Evolutionary conservation across 2,329 filamentous ascomycete genomes (phyloP).

Genomic region (Neofusicoccum sp.): DNA sequence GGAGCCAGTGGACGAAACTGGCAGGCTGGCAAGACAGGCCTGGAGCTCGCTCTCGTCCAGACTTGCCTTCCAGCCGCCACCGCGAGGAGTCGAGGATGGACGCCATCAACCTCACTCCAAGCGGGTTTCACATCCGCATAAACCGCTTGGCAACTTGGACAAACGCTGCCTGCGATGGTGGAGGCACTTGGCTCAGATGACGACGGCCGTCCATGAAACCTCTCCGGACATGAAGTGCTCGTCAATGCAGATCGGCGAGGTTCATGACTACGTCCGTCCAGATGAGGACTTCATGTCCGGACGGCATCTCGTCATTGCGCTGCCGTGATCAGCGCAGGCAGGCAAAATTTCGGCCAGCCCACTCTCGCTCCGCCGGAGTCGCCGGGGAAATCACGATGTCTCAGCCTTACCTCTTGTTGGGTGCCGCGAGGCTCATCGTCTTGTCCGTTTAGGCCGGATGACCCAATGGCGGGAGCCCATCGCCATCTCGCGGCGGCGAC

Average conservation of each 20-base stretch:
- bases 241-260: slow-evolving; percentile 2
- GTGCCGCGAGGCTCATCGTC: not conserved
- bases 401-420: slow-evolving; percentile 2
- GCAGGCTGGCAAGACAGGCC: not conserved
- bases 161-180: not conserved
- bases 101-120: slow-evolving; percentile 11
- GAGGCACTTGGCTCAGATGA: slow-evolving; percentile 1
- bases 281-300: not conserved
- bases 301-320: slow-evolving; percentile 1
- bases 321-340: not conserved
- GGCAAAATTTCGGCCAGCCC: slow-evolving; percentile 7
- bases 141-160: not conserved
- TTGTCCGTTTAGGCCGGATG: not conserved
- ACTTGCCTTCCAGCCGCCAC: not conserved
- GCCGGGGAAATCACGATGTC: slow-evolving; percentile 1
- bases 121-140: slow-evolving; percentile 3
- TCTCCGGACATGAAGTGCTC: not conserved
- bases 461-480: slow-evolving; percentile 1
- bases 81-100: not conserved
- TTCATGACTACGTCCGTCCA: not conserved
- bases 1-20: not conserved
- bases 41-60: not conserved
- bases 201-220: not conserved
- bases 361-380: not conserved
- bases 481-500: slow-evolving; percentile 5